phyloP scores from a whole-genome alignment of 306 rosid genomes.

The Quillaja saponaria region DNA sequence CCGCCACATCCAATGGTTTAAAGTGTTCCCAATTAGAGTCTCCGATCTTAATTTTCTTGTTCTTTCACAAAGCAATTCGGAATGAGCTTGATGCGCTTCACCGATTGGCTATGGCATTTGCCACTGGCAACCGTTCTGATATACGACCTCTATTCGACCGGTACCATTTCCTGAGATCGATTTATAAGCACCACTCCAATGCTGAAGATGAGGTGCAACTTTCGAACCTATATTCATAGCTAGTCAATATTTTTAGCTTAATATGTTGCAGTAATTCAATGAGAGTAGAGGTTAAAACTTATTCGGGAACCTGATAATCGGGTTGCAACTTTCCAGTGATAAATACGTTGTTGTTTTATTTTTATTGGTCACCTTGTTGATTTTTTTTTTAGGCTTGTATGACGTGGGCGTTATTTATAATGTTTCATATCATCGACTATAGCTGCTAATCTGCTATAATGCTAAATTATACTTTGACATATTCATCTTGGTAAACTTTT shows the following conservation, averaged over 20 bases:
- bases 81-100: conserved; percentile 89
- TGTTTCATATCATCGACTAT: no score
- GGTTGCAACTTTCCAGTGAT: conserved; percentile 14
- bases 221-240: conserved; percentile 21
- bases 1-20: conserved; percentile 38
- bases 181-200: conserved; percentile 90
- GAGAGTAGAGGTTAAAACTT: no score
- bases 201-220: conserved; percentile 94
- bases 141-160: conserved; percentile 66
- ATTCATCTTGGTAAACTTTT: conserved; percentile 34
- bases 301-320: background rate
- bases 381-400: no score
- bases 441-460: no score
- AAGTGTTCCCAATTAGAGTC: conserved; percentile 57
- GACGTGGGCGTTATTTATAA: no score
- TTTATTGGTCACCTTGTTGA: background rate
- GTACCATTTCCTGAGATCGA: conserved; percentile 81
- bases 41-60: conserved; percentile 83
- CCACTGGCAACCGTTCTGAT: conserved; percentile 70
- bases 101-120: conserved; percentile 80
- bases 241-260: background rate
- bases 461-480: conserved; percentile 7
- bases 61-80: conserved; percentile 89
- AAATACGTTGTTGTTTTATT: conserved; percentile 27
- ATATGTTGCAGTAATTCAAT: conserved; percentile 2